A percentile compares a stretch with the other conserved stretches of the same genome.
phyloP scores from a whole-genome alignment of 257 asterid genomes.

The Gentiana straminea region DNA sequence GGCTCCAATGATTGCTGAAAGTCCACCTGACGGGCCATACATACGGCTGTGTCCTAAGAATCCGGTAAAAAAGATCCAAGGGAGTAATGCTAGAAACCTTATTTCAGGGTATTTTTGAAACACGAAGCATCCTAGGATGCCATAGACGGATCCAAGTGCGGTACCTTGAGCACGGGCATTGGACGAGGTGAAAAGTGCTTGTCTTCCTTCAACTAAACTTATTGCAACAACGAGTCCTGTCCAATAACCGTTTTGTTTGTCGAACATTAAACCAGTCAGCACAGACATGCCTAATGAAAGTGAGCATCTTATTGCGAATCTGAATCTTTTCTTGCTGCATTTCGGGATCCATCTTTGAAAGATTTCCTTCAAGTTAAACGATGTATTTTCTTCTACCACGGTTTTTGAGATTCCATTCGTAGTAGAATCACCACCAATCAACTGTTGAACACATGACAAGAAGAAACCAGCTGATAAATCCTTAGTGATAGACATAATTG shows the following conservation, averaged over 20 bases:
- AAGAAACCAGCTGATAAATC: slow-evolving; percentile 32
- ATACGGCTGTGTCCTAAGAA: slow-evolving; percentile 47
- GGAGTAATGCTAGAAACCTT: slow-evolving; percentile 46
- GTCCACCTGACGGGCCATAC: slow-evolving; percentile 56
- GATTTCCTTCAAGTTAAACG: neutral
- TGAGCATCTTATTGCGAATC: slow-evolving; percentile 46
- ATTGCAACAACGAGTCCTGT: slow-evolving; percentile 66
- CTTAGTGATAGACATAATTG: slow-evolving; percentile 8
- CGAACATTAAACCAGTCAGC: slow-evolving; percentile 39
- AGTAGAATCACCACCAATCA: slow-evolving; percentile 9
- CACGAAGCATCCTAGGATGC: slow-evolving; percentile 46
- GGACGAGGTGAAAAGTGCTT: slow-evolving; percentile 47
- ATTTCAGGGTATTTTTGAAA: slow-evolving; percentile 23
- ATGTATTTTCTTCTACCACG: neutral
- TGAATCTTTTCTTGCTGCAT: slow-evolving; percentile 18
- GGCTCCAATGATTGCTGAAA: slow-evolving; percentile 61
- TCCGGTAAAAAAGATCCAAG: slow-evolving; percentile 54
- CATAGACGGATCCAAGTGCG: slow-evolving; percentile 68
- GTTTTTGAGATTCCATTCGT: neutral
- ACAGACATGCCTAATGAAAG: slow-evolving; percentile 51
- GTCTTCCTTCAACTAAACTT: slow-evolving; percentile 45
- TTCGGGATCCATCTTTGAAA: slow-evolving; percentile 1
- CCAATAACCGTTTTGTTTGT: slow-evolving; percentile 53
- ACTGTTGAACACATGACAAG: slow-evolving; percentile 35
- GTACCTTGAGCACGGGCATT: slow-evolving; percentile 75